These are phyloP conservation scores for Luvunga scandens DNA, from an alignment of 345 rosid genomes.

Conservation along the genomic window DNA sequence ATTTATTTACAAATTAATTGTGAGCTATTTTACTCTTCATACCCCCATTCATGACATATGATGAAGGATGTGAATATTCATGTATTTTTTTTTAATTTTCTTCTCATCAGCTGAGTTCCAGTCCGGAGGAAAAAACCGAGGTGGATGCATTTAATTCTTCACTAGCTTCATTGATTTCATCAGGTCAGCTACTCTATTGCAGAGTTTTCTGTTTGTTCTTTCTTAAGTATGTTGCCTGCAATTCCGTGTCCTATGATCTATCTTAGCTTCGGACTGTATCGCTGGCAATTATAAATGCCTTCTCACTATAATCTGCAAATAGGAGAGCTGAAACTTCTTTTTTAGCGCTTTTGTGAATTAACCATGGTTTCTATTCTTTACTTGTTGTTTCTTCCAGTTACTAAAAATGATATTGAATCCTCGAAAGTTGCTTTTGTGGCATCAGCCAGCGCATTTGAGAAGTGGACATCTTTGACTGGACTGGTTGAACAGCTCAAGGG, in stretches of 20 bases:
- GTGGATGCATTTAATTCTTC: slow-evolving; percentile 79
- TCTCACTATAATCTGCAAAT: background rate
- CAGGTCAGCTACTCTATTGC: slow-evolving; percentile 43
- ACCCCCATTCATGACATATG: background rate
- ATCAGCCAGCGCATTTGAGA: slow-evolving; percentile 81
- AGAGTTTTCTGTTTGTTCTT: background rate
- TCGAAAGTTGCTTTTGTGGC: slow-evolving; percentile 72
- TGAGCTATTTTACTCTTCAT: background rate
- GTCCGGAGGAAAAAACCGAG: slow-evolving; percentile 62
- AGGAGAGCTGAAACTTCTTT: background rate
- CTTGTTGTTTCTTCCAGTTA: slow-evolving; percentile 41
- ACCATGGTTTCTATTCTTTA: background rate
- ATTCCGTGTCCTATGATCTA: no score
- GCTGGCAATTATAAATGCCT: background rate
- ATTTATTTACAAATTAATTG: background rate
- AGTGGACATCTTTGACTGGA: slow-evolving; percentile 76
- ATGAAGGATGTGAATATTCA: background rate
- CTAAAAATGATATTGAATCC: slow-evolving; percentile 63
- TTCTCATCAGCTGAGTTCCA: slow-evolving; percentile 58
- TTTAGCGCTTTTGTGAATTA: background rate
- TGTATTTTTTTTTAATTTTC: background rate
- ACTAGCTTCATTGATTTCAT: slow-evolving; percentile 70
- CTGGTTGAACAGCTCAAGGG: slow-evolving; percentile 66
- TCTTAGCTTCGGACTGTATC: background rate
- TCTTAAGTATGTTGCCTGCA: background rate